Evolutionary conservation across 495 filamentous ascomycete species (phyloP).

Genomic region (Chaetomium cochliodes): DNA sequence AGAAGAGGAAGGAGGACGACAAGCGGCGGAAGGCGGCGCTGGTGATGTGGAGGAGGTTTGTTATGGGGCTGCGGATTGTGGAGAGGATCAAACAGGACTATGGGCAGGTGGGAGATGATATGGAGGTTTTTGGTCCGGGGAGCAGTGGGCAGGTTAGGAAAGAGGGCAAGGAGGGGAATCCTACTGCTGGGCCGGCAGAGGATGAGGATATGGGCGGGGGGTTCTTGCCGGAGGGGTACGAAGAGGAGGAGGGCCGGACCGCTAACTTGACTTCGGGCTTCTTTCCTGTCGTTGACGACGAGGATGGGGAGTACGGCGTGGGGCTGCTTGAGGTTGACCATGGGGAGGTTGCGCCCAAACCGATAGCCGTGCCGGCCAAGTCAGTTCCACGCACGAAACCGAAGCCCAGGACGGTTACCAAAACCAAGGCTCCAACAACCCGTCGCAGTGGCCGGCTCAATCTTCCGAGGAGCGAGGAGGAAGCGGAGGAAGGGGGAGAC

Average conservation of each 20-base stretch:
- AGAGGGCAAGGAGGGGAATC: slow-evolving; percentile 23
- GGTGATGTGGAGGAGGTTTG: slow-evolving; percentile 78
- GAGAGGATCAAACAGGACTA: slow-evolving; percentile 79
- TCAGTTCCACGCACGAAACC: slow-evolving; percentile 30
- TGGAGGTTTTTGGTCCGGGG: slow-evolving; percentile 42
- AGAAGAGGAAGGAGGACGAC: slow-evolving; percentile 71
- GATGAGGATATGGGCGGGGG: slow-evolving; percentile 55
- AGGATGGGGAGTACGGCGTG: slow-evolving; percentile 33
- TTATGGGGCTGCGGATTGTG: slow-evolving; percentile 79
- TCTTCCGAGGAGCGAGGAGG: slow-evolving; percentile 26
- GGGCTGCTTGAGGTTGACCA: slow-evolving; percentile 37
- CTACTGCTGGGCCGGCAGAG: slow-evolving; percentile 28
- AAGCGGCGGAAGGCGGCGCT: slow-evolving; percentile 76
- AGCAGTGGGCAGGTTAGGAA: slow-evolving; percentile 15
- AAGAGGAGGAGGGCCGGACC: slow-evolving; percentile 37
- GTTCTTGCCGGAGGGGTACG: slow-evolving; percentile 55
- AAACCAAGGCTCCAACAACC: slow-evolving; percentile 16
- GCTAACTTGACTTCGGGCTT: slow-evolving; percentile 41
- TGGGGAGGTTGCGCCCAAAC: slow-evolving; percentile 21
- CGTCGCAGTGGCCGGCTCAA: slow-evolving; percentile 28
- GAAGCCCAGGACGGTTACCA: slow-evolving; percentile 22
- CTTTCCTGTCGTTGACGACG: slow-evolving; percentile 40
- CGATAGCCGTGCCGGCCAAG: slow-evolving; percentile 20
- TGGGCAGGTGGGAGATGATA: slow-evolving; percentile 51
- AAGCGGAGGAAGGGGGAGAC: slow-evolving; percentile 13